Percentiles rank a stretch among this genome's conserved stretches.
Evolutionary conservation across 768 basidiomycete species (phyloP).

Genomic region (Lactifluus volemus): DNA sequence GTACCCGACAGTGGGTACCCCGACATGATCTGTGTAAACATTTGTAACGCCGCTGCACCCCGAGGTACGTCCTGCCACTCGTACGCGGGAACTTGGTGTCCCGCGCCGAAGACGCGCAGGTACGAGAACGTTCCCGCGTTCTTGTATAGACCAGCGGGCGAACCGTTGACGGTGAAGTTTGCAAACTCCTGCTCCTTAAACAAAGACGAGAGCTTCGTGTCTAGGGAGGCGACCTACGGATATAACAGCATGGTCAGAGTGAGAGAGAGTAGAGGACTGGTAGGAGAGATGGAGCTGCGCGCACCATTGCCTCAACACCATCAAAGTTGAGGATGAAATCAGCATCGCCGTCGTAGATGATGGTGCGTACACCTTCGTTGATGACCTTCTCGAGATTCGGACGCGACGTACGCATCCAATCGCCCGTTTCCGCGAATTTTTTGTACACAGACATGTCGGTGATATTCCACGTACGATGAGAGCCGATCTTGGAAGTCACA

Average conservation of each 20-base stretch:
- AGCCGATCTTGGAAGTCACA: slow-evolving; percentile 33
- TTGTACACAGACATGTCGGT: slow-evolving; percentile 35
- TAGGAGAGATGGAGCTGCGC: not conserved
- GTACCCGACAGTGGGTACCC: slow-evolving; percentile 24
- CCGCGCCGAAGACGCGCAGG: slow-evolving; percentile 41
- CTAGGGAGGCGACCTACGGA: slow-evolving; percentile 36
- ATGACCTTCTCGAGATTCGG: too few relatives aligned
- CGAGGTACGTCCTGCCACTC: slow-evolving; percentile 20
- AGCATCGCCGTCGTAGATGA: too few relatives aligned
- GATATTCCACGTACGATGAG: slow-evolving; percentile 35
- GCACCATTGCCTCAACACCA: slow-evolving; percentile 51
- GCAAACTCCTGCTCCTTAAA: slow-evolving; percentile 38
- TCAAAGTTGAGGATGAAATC: slow-evolving; percentile 31
- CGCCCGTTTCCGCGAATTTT: slow-evolving; percentile 42
- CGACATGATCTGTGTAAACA: slow-evolving; percentile 31
- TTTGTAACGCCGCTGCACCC: slow-evolving; percentile 26
- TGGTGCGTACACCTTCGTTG: too few relatives aligned
- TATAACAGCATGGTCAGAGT: not conserved
- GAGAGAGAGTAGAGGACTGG: not conserved
- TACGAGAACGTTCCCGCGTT: slow-evolving; percentile 53
- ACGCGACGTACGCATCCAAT: slow-evolving; percentile 28
- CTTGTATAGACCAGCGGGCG: slow-evolving; percentile 44
- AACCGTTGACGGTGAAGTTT: slow-evolving; percentile 42
- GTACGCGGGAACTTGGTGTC: slow-evolving; percentile 30
- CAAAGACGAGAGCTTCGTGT: slow-evolving; percentile 36